Evolutionary conservation across 208 protist genomes (phyloP).

Genomic region (Crithidia bombi): DNA sequence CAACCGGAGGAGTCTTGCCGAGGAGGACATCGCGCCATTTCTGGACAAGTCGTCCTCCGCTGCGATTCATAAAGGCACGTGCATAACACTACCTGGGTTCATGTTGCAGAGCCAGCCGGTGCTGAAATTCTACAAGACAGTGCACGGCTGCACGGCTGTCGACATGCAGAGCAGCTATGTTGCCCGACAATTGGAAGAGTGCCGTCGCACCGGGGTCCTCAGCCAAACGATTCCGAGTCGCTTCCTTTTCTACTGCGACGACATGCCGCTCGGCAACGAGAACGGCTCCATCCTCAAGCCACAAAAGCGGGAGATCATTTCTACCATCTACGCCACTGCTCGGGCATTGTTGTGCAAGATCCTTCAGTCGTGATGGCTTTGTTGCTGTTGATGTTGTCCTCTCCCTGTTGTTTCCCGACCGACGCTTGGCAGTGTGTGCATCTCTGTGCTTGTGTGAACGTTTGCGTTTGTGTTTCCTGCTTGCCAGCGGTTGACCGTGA

Average conservation of each 20-base stretch:
- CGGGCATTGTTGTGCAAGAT: conserved; percentile 47
- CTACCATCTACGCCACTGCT: conserved; percentile 68
- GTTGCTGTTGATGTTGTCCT: neutral
- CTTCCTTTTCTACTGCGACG: conserved; percentile 84
- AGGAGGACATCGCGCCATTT: conserved; percentile 50
- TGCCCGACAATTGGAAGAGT: conserved; percentile 75
- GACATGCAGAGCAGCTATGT: conserved; percentile 91
- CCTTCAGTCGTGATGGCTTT: conserved; percentile 14
- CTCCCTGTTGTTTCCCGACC: neutral
- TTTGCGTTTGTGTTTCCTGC: neutral
- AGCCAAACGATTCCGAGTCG: conserved; percentile 47
- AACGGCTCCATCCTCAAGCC: conserved; percentile 47
- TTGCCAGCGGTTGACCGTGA: too few relatives aligned
- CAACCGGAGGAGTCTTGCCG: conserved; percentile 49
- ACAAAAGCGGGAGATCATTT: conserved; percentile 62
- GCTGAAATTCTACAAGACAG: conserved; percentile 81
- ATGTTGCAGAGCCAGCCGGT: conserved; percentile 75
- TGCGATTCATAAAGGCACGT: conserved; percentile 47
- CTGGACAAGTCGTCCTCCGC: conserved; percentile 45
- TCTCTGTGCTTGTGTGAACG: too few relatives aligned
- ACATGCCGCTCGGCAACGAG: conserved; percentile 79
- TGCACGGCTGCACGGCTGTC: conserved; percentile 72
- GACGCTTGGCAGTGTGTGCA: neutral
- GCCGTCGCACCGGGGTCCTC: conserved; percentile 67
- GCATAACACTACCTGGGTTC: conserved; percentile 78